Evolutionary conservation across 495 filamentous ascomycete species (phyloP).

Genomic region (Trichoderma asperelloides): DNA sequence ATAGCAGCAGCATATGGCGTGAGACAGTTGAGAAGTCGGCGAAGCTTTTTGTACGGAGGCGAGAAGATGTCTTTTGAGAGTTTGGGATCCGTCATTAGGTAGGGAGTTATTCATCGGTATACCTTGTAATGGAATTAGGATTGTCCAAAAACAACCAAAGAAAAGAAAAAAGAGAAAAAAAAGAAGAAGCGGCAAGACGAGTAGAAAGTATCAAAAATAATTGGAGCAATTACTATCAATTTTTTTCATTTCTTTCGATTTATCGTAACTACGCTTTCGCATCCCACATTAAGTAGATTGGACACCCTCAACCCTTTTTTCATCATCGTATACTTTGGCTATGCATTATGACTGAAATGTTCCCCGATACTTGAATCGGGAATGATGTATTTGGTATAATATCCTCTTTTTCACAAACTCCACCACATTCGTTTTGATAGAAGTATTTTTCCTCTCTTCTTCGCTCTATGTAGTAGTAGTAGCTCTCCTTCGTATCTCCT

Average conservation of each 20-base stretch:
- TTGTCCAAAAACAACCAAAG: not conserved
- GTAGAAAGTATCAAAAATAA: not conserved
- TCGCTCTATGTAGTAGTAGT: not conserved
- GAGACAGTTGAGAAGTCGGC: not conserved
- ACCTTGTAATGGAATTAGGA: slow-evolving; percentile 9
- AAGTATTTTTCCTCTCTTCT: not conserved
- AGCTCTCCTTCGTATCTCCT: not conserved
- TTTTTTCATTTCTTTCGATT: not conserved
- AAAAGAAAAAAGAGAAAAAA: not conserved
- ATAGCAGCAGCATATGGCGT: not conserved
- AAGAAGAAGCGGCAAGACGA: not conserved
- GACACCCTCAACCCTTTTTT: not conserved
- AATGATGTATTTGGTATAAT: too few species aligned
- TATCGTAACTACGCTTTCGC: not conserved
- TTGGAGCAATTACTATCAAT: not conserved
- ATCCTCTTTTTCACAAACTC: too few species aligned
- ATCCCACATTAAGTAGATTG: not conserved
- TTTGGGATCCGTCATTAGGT: slow-evolving; percentile 7
- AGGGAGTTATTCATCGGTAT: slow-evolving; percentile 9
- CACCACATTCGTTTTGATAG: not conserved
- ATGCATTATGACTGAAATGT: not conserved
- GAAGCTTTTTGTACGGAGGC: not conserved
- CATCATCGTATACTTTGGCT: not conserved
- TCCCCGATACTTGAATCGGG: not conserved
- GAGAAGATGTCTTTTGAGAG: slow-evolving; percentile 7